Conservation (phyloP, 345 rosid species). For the Murraya koenigii region DNA sequence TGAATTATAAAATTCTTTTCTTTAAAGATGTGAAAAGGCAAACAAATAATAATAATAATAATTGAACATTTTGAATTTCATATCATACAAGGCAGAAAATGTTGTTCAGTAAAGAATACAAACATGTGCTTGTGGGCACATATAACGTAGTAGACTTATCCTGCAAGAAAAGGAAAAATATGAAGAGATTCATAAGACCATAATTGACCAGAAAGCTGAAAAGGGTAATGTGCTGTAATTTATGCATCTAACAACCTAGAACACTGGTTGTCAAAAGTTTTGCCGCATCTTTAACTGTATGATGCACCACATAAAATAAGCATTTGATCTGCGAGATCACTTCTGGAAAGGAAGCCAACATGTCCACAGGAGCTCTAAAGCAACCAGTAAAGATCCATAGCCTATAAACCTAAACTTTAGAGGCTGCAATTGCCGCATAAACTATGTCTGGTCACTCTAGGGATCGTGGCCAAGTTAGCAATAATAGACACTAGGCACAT, state of each 20-base stretch:
- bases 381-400: conserved; percentile 31
- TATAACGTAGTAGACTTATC: neutral
- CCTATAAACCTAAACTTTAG: conserved; percentile 1
- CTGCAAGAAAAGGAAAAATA: neutral
- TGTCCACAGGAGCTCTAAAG: conserved; percentile 26
- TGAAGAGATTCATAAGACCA: neutral
- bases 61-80: neutral
- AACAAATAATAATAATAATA: neutral
- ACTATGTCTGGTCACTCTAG: conserved; percentile 26
- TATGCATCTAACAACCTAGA: neutral
- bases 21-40: neutral
- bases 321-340: conserved; percentile 18
- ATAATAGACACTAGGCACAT: conserved; percentile 16
- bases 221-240: neutral
- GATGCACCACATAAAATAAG: neutral
- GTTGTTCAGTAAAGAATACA: neutral
- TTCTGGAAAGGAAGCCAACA: conserved; percentile 10
- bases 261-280: neutral
- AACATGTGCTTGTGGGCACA: conserved; percentile 2
- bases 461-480: conserved; percentile 16
- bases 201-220: neutral
- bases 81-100: neutral
- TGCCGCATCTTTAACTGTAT: conserved; percentile 12
- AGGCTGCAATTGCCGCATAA: conserved; percentile 12
- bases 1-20: neutral